A percentile compares a stretch with the other conserved stretches of the same genome.
Conservation (phyloP, 2,329 filamentous ascomycete species). For the Coniochaeta sp. region DNA sequence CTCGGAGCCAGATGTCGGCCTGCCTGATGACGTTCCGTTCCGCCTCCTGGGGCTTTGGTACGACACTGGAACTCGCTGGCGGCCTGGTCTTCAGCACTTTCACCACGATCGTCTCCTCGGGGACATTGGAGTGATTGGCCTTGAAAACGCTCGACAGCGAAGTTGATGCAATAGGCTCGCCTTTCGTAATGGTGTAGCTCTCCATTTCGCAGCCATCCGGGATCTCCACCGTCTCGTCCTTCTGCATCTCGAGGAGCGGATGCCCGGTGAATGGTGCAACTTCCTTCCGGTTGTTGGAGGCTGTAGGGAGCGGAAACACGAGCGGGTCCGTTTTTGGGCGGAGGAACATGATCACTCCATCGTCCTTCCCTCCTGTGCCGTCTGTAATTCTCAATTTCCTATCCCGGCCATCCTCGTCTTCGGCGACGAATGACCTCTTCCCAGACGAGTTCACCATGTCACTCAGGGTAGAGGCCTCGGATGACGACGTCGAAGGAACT, state of each 20-base stretch:
- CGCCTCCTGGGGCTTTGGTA: conserved; percentile 38
- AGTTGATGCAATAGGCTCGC: conserved; percentile 48
- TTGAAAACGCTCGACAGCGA: conserved; percentile 49
- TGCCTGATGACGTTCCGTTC: conserved; percentile 51
- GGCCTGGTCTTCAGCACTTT: conserved; percentile 52
- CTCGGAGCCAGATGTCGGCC: conserved; percentile 52
- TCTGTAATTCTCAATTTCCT: conserved; percentile 30
- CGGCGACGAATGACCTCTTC: conserved; percentile 41
- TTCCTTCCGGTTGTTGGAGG: conserved; percentile 34
- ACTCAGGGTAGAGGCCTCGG: conserved; percentile 9
- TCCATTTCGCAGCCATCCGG: conserved; percentile 44
- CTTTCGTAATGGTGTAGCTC: conserved; percentile 47
- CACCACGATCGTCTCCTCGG: conserved; percentile 49
- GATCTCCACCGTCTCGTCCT: conserved; percentile 41
- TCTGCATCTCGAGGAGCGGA: conserved; percentile 42
- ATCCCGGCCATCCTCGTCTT: conserved; percentile 33
- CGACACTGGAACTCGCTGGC: conserved; percentile 14
- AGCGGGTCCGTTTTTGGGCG: conserved; percentile 41
- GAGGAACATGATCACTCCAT: conserved; percentile 47
- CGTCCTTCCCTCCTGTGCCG: conserved; percentile 12
- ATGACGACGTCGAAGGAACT: conserved; percentile 22
- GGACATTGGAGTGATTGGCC: conserved; percentile 43
- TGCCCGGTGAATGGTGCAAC: conserved; percentile 38
- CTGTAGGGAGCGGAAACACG: conserved; percentile 43
- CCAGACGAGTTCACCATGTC: conserved; percentile 35